Percentiles rank a stretch among this genome's conserved stretches.
These are phyloP conservation scores for Antarctomyces pellizariae DNA, from an alignment of 495 filamentous ascomycete genomes.

Conservation along the genomic window DNA sequence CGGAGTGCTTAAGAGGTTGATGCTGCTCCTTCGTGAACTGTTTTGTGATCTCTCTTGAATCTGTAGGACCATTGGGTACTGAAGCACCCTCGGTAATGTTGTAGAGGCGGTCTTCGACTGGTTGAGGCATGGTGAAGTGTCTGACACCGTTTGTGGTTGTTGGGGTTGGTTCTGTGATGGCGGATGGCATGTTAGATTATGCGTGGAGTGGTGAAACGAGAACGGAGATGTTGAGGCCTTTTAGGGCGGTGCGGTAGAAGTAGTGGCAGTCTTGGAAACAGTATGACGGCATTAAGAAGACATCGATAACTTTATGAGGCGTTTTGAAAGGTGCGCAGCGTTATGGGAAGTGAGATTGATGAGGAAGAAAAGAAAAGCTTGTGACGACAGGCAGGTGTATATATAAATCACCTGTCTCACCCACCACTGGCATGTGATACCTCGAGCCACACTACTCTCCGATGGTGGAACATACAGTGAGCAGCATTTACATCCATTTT, in stretches of 20 bases:
- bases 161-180: slow-evolving; percentile 8
- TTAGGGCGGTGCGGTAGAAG: slow-evolving; percentile 71
- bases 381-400: too few relatives aligned
- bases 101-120: slow-evolving; percentile 28
- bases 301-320: too few relatives aligned
- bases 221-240: slow-evolving; percentile 58
- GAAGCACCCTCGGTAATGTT: slow-evolving; percentile 4
- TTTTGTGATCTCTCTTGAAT: slow-evolving; percentile 16
- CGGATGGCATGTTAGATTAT: slow-evolving; percentile 19
- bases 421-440: too few relatives aligned
- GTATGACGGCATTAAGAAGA: slow-evolving; percentile 69
- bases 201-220: slow-evolving; percentile 49
- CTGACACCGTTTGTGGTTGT: slow-evolving; percentile 16
- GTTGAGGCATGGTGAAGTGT: slow-evolving; percentile 43
- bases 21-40: slow-evolving; percentile 19
- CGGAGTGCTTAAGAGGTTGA: slow-evolving; percentile 21
- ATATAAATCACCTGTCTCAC: too few relatives aligned
- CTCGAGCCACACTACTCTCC: too few relatives aligned
- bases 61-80: slow-evolving; percentile 13
- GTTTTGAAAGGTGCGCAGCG: too few relatives aligned
- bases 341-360: too few relatives aligned
- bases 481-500: too few relatives aligned
- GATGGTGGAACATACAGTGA: too few relatives aligned
- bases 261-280: slow-evolving; percentile 77
- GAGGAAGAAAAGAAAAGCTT: too few relatives aligned